Percentiles rank a stretch among this genome's conserved stretches.
These are phyloP conservation scores for Aspergillus viridinutans DNA, from an alignment of 2,329 filamentous ascomycete species.

Conservation along the genomic window DNA sequence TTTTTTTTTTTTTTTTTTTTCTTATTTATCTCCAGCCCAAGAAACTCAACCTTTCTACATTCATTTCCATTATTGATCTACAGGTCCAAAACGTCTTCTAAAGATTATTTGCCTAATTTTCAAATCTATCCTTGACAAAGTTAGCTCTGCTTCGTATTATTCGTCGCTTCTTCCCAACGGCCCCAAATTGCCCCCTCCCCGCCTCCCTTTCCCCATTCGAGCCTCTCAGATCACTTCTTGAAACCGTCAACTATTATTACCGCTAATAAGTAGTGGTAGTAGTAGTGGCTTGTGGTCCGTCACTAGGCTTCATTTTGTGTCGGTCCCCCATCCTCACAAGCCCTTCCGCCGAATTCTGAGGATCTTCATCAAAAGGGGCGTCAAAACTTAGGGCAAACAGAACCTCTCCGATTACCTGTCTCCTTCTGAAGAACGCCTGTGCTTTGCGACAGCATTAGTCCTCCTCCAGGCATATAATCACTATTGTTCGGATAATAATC, in stretches of 20 bases:
- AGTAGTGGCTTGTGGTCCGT: neutral
- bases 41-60: slow-evolving; percentile 7
- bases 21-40: slow-evolving; percentile 7
- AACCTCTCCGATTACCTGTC: neutral
- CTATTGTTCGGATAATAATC: neutral
- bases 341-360: neutral
- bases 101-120: neutral
- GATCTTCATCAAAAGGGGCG: neutral
- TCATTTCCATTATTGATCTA: neutral
- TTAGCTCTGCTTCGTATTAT: neutral
- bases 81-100: neutral
- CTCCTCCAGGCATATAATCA: neutral
- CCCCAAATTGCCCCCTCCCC: neutral
- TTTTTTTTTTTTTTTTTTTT: slow-evolving; percentile 16
- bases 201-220: neutral
- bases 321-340: neutral
- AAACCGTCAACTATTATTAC: neutral
- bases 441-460: neutral
- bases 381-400: neutral
- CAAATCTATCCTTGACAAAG: neutral
- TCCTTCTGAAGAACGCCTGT: neutral
- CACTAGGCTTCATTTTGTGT: neutral
- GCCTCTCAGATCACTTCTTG: neutral
- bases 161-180: slow-evolving; percentile 1
- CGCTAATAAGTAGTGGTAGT: neutral